Evolutionary conservation across 208 protist species (phyloP), one percentile per base, ranked within the genome.

Genomic region (Trypanosoma scelopori): DNA sequence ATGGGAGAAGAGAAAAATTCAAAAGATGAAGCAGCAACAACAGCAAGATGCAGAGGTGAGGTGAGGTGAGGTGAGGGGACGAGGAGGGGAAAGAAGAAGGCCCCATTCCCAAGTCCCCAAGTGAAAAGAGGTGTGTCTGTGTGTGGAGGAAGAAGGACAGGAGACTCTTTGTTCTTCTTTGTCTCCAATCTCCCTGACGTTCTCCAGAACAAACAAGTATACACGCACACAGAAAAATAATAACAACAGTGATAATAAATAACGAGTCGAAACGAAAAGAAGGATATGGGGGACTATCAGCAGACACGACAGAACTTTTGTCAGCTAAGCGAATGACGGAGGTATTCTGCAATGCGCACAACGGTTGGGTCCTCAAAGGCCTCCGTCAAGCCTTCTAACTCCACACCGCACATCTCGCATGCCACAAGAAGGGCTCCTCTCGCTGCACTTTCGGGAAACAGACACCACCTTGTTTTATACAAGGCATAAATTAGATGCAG

Each of bases 391-490:
- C 49, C 57, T 52, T n/a, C 23, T 37, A 60, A 15, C 13, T 23
- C 51, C 39, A 77, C 42, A 13, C 71, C 23, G 32, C 74, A 69
- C 23, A 64, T 65, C 15, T 66, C 50, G 60, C 15, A 70, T 6
- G 77, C 77, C 15, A 66, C 46, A 52, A 90, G 58, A 57, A 95
- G 30, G 23, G 78, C 74, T 2, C 81, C 90, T 23, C 74, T 51
- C 1, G 90, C 86, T 28, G 83, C 63, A 27, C 58, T 83, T 46
- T 91, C 82, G 13, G 90, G 86, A 63, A 79, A 85, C 13, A 92
- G 76, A 66, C 90, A 95, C 46, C 69, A 79, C 16, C 49, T 51
- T 41, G 52, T 76, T 15, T 51, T 42, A 43, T 95, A 95, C 18
- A 92, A 51, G 15, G 57, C 42, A 56, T 83, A 66, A 28, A 83